These are phyloP conservation scores for Podaxis rugospora DNA, from an alignment of 768 basidiomycete genomes.

Conservation along the genomic window DNA sequence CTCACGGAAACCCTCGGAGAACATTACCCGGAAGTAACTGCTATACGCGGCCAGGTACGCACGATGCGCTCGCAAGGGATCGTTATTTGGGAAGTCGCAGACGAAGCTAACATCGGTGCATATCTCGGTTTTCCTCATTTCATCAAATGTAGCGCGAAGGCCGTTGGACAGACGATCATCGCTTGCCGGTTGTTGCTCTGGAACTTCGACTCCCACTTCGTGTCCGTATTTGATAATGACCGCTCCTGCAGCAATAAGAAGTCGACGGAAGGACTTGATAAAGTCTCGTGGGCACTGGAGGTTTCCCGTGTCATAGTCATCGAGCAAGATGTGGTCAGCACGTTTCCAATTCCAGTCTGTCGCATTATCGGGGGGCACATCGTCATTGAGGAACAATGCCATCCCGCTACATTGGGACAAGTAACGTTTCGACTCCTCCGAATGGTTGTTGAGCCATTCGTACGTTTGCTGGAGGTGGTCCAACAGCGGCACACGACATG, in stretches of 20 bases:
- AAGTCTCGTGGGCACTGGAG: slow-evolving; percentile 29
- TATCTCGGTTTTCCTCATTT: slow-evolving; percentile 25
- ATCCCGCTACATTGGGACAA: slow-evolving; percentile 10
- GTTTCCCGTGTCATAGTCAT: slow-evolving; percentile 23
- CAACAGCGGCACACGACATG: slow-evolving; percentile 3
- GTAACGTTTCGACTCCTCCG: neutral
- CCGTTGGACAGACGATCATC: slow-evolving; percentile 10
- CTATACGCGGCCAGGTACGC: slow-evolving; percentile 32
- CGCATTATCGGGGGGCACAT: slow-evolving; percentile 26
- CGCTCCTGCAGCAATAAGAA: slow-evolving; percentile 31
- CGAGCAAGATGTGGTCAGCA: slow-evolving; percentile 35
- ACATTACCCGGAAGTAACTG: slow-evolving; percentile 26
- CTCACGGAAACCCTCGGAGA: slow-evolving; percentile 23
- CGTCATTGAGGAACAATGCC: slow-evolving; percentile 42
- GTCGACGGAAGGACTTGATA: slow-evolving; percentile 25
- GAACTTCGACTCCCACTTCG: neutral
- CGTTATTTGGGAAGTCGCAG: slow-evolving; percentile 23
- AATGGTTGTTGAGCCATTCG: slow-evolving; percentile 18
- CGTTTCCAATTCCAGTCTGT: slow-evolving; percentile 33
- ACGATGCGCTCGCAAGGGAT: slow-evolving; percentile 29
- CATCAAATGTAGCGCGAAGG: slow-evolving; percentile 26
- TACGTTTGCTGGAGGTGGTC: slow-evolving; percentile 20
- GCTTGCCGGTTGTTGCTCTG: slow-evolving; percentile 10
- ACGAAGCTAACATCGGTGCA: slow-evolving; percentile 31
- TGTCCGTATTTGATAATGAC: slow-evolving; percentile 21